A percentile compares a stretch with the other conserved stretches of the same genome.
Evolutionary conservation across 331 rosid species (phyloP).

Genomic region (Saraca asoca): DNA sequence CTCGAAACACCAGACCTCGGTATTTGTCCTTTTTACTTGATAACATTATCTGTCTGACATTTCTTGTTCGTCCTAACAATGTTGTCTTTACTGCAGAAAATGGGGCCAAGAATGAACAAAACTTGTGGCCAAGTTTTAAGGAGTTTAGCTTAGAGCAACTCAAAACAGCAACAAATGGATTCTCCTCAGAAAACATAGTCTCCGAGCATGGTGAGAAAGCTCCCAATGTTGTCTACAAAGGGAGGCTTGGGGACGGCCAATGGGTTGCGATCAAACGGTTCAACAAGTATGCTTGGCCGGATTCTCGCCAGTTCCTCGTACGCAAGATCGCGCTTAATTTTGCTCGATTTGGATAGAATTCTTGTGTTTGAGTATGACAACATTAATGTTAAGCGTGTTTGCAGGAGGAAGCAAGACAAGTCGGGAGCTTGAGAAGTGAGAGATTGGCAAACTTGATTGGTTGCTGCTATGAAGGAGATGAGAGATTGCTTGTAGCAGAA

Average conservation of each 20-base stretch:
- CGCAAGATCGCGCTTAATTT: conserved; percentile 34
- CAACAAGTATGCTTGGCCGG: conserved; percentile 96
- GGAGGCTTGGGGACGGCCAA: conserved; percentile 55
- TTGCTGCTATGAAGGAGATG: conserved; percentile 85
- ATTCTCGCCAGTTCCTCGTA: conserved; percentile 85
- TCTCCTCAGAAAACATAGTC: conserved; percentile 76
- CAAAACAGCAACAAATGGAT: conserved; percentile 67
- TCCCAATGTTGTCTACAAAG: conserved; percentile 46
- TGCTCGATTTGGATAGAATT: not conserved
- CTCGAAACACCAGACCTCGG: conserved; percentile 83
- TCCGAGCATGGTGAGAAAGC: conserved; percentile 97
- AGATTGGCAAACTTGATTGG: conserved; percentile 87
- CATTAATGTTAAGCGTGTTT: conserved; percentile 2
- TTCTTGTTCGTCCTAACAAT: not conserved
- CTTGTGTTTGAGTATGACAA: not conserved
- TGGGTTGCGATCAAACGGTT: conserved; percentile 87
- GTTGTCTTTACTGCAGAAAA: conserved; percentile 55
- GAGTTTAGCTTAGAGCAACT: conserved; percentile 81
- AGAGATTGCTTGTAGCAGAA: conserved; percentile 84
- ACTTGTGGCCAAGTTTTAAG: conserved; percentile 59
- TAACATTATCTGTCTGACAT: not conserved
- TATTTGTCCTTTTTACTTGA: conserved; percentile 25
- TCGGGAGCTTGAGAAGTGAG: conserved; percentile 80
- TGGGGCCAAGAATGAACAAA: conserved; percentile 63
- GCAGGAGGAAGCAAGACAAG: conserved; percentile 83